Evolutionary conservation across 345 rosid species (phyloP).

Genomic region (Melaleuca quinquenervia): DNA sequence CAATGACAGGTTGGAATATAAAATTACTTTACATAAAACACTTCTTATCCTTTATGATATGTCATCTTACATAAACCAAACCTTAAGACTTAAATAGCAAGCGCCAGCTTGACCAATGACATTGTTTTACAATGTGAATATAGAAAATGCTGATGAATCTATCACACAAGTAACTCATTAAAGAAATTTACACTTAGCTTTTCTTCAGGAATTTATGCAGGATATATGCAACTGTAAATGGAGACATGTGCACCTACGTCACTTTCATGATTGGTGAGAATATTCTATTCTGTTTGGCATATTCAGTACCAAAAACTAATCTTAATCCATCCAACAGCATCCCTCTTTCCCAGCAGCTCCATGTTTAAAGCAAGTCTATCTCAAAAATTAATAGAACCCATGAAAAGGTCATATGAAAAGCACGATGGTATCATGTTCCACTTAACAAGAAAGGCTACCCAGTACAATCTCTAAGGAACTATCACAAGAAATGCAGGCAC

Average conservation of each 20-base stretch:
- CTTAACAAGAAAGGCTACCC: neutral
- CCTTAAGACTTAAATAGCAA: neutral
- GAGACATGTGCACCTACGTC: neutral
- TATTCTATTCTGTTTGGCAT: neutral
- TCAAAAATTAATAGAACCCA: neutral
- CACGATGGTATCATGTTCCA: neutral
- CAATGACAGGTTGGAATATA: neutral
- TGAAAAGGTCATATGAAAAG: neutral
- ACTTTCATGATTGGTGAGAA: neutral
- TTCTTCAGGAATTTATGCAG: neutral
- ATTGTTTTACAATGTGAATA: neutral
- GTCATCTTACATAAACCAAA: neutral
- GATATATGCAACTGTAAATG: neutral
- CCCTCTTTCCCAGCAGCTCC: neutral
- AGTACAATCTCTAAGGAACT: neutral
- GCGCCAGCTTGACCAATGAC: neutral
- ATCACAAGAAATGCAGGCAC: neutral
- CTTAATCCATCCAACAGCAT: neutral
- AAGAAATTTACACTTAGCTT: neutral
- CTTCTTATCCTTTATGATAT: neutral
- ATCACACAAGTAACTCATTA: neutral
- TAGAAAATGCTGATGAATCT: neutral
- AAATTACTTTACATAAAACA: neutral
- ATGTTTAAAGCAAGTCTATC: neutral
- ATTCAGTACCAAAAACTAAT: neutral